These are phyloP conservation scores for Sequoia sempervirens DNA, from an alignment of 75 land plant species.

Conservation along the genomic window DNA sequence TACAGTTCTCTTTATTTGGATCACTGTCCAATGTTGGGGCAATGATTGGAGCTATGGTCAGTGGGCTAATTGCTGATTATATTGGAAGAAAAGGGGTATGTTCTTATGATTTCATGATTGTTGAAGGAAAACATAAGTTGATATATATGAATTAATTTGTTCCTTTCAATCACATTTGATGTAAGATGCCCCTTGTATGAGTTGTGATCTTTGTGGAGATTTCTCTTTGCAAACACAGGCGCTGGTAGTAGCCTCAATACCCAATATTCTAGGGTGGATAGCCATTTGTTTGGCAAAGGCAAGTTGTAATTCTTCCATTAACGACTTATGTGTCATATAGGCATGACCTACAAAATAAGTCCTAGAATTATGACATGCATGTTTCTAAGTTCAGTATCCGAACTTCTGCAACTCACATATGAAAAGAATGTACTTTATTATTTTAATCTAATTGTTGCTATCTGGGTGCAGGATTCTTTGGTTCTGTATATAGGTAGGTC, in stretches of 20 bases:
- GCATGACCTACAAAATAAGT: neutral
- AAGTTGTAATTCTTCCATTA: conserved; percentile 7
- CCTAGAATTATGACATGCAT: neutral
- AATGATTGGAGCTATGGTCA: conserved; percentile 38
- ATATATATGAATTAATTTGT: neutral
- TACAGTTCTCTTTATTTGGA: conserved; percentile 41
- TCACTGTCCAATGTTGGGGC: conserved; percentile 37
- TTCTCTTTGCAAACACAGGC: conserved; percentile 40
- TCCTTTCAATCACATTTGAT: neutral
- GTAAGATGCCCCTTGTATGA: too few species aligned
- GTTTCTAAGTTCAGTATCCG: neutral
- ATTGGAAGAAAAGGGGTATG: conserved; percentile 41
- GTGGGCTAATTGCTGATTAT: conserved; percentile 28
- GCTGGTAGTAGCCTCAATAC: conserved; percentile 70
- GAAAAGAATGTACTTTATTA: neutral
- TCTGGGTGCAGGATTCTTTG: conserved; percentile 14
- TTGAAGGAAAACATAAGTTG: neutral
- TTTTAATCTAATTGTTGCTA: neutral
- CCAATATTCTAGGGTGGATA: conserved; percentile 82
- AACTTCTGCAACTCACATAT: neutral
- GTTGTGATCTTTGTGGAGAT: neutral
- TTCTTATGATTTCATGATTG: neutral
- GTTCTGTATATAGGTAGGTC: conserved; percentile 17
- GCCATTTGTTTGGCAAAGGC: conserved; percentile 72
- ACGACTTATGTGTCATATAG: neutral